phyloP scores from a whole-genome alignment of 2,329 filamentous ascomycete genomes.

The Beauveria medogensis region DNA sequence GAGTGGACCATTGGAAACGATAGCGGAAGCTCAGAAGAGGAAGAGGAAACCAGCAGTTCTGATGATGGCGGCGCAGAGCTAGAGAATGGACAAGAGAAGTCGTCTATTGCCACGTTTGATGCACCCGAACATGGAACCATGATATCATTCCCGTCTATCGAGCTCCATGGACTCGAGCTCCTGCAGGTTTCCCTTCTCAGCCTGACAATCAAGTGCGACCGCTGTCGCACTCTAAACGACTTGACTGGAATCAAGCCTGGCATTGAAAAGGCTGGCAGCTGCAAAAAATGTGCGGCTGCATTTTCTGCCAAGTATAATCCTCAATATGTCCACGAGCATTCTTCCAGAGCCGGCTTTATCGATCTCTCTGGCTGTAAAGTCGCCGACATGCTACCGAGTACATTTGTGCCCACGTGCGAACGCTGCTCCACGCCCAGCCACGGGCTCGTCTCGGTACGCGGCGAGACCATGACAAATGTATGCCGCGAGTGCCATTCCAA shows the following conservation, averaged over 20 bases:
- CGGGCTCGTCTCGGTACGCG: slow-evolving; percentile 64
- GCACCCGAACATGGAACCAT: slow-evolving; percentile 61
- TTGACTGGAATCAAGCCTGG: slow-evolving; percentile 56
- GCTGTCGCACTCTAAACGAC: slow-evolving; percentile 68
- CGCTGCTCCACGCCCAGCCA: slow-evolving; percentile 63
- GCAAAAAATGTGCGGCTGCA: slow-evolving; percentile 49
- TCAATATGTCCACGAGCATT: slow-evolving; percentile 65
- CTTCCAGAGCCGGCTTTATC: slow-evolving; percentile 68
- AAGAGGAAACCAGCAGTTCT: slow-evolving; percentile 38
- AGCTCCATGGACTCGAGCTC: slow-evolving; percentile 69
- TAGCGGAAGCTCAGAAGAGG: slow-evolving; percentile 34
- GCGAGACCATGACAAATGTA: slow-evolving; percentile 64
- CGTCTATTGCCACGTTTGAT: slow-evolving; percentile 14
- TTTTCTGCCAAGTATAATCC: slow-evolving; percentile 51
- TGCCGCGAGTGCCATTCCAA: slow-evolving; percentile 73
- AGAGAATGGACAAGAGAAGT: slow-evolving; percentile 20
- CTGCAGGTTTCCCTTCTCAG: slow-evolving; percentile 60
- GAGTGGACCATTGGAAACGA: slow-evolving; percentile 56
- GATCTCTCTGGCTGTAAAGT: slow-evolving; percentile 68
- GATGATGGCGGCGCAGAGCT: slow-evolving; percentile 36
- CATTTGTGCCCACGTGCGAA: slow-evolving; percentile 70
- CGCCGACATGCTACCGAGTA: slow-evolving; percentile 69
- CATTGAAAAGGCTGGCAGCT: slow-evolving; percentile 41
- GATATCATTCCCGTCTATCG: slow-evolving; percentile 68
- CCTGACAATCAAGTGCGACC: slow-evolving; percentile 67